Evolutionary conservation across 1,284 basidiomycete genomes (phyloP).

Genomic region (Marasmius sp.): DNA sequence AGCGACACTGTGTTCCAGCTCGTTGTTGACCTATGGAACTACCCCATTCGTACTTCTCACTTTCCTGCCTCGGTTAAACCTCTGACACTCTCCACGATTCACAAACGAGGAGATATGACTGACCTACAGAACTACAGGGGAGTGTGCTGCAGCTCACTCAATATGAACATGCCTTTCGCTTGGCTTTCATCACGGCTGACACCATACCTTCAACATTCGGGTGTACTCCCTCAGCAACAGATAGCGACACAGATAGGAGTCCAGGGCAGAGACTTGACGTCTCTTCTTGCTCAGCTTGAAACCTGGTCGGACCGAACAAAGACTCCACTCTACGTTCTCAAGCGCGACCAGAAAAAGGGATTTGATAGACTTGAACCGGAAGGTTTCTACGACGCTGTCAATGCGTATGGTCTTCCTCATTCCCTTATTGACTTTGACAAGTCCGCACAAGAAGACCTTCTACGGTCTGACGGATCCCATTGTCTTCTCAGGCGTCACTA

Average conservation of each 20-base stretch:
- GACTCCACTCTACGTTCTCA: conserved; percentile 2
- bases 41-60: conserved; percentile 19
- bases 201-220: neutral
- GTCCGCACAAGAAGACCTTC: conserved; percentile 22
- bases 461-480: conserved; percentile 25
- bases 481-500: conserved; percentile 23
- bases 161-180: neutral
- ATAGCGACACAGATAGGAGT: conserved; percentile 19
- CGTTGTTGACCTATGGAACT: conserved; percentile 19
- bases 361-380: conserved; percentile 29
- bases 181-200: neutral
- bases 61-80: conserved; percentile 17
- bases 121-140: neutral
- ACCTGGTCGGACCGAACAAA: conserved; percentile 11
- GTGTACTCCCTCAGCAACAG: conserved; percentile 7
- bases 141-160: neutral
- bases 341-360: conserved; percentile 24
- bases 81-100: neutral
- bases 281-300: conserved; percentile 12
- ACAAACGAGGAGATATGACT: neutral
- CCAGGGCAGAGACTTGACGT: conserved; percentile 16
- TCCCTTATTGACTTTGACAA: conserved; percentile 27
- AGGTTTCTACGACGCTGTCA: conserved; percentile 33
- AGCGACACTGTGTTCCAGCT: conserved; percentile 14
- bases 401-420: conserved; percentile 29